These are phyloP conservation scores for Ciborinia camelliae DNA, from an alignment of 2,329 filamentous ascomycete species.

Conservation along the genomic window DNA sequence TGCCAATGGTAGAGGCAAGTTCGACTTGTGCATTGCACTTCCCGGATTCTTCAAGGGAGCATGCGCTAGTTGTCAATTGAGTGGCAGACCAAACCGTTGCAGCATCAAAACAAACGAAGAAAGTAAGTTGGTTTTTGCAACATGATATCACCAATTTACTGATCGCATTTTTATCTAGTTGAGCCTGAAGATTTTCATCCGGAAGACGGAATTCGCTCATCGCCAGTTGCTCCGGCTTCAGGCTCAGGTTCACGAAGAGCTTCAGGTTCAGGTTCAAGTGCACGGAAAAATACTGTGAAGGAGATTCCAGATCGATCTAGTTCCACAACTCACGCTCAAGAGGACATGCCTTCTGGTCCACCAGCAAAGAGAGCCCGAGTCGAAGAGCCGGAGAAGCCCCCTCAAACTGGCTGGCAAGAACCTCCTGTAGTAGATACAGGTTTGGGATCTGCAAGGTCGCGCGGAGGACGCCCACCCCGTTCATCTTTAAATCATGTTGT, in stretches of 20 bases:
- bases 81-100: slow-evolving; percentile 36
- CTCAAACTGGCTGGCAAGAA: slow-evolving; percentile 32
- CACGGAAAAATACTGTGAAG: slow-evolving; percentile 1
- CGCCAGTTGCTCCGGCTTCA: background rate
- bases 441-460: slow-evolving; percentile 11
- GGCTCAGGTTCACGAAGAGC: background rate
- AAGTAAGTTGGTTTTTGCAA: slow-evolving; percentile 26
- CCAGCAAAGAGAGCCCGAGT: slow-evolving; percentile 29
- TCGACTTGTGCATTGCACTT: slow-evolving; percentile 34
- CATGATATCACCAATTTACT: background rate
- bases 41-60: slow-evolving; percentile 38
- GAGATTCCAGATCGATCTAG: slow-evolving; percentile 1
- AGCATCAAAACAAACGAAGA: slow-evolving; percentile 37
- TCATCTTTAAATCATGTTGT: background rate
- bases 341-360: slow-evolving; percentile 15
- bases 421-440: slow-evolving; percentile 34
- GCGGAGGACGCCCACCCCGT: slow-evolving; percentile 14
- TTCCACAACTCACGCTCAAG: background rate
- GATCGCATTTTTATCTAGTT: slow-evolving; percentile 2
- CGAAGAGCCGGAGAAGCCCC: slow-evolving; percentile 19
- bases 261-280: background rate
- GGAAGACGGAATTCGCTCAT: slow-evolving; percentile 2
- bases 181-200: slow-evolving; percentile 11
- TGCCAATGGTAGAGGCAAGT: slow-evolving; percentile 37
- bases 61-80: slow-evolving; percentile 37